Base-by-base conservation (phyloP, 805 yeast species). In the Pichia scutulata region DNA sequence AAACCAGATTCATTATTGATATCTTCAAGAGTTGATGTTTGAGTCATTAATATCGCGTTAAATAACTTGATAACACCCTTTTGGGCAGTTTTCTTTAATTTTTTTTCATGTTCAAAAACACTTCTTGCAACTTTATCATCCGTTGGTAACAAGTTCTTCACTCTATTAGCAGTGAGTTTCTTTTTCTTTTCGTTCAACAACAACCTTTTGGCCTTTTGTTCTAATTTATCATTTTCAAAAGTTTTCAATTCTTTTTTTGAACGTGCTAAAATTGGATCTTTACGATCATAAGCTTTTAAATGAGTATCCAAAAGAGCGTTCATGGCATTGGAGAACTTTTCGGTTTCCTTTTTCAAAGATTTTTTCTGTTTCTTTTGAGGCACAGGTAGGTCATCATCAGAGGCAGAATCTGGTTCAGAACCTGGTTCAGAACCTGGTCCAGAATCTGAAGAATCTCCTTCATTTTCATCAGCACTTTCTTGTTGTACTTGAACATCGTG, bases 261-360 rank as follows among this genome's bases (percentile, higher is more conserved):
- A 68, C 98, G 81, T 8, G 92, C 90, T 69, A 92, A 75, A 50
- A 92, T 87, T 3, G 99, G 99, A 64, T 90, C 96, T 43, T 77
- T 77, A 62, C 97, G 76, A 61, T 86, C 89, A 60, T 92, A 86
- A 0, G 96, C 95, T 65, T 93, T 93, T 57, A 92, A 73, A 60
- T 81, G 83, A 1, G 98, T 88, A 6, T 85, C 86, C 47, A 92
- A 70, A 59, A 92, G 85, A 16, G 96, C 93, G 57, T 72, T 80
- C 61, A 93, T 80, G 0, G 98, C 98, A 49, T 69, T 75, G 19
- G 96, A 87, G 62, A 93, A 92, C 2, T 81, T 74, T 42, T 74
- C 82, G 1, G 88, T 76, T n/a, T 89, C 92, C 65, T 84, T 89
- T 53, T 77, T 84, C 42, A 69, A 69, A 47, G 75, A 77, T 60